Conservation (phyloP, 2,329 filamentous ascomycete species). For the Paecilomyces variotii region DNA sequence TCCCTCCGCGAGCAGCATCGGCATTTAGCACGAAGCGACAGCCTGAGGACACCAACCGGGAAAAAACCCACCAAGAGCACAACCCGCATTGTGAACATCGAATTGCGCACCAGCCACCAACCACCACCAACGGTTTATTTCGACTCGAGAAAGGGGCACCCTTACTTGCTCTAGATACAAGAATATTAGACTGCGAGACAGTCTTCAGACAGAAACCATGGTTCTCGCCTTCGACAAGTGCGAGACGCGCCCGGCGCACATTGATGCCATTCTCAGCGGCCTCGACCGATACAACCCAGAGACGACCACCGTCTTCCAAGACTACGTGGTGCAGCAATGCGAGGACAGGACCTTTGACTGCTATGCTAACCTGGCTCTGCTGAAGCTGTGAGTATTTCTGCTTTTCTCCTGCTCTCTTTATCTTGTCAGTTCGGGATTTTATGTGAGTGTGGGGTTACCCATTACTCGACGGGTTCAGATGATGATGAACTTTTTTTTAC, state of each 20-base stretch:
- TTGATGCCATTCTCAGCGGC: constrained; percentile 89
- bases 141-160: constrained; percentile 5
- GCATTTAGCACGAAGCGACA: not conserved
- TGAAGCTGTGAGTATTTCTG: constrained; percentile 72
- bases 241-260: constrained; percentile 83
- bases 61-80: constrained; percentile 19
- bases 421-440: constrained; percentile 6
- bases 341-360: constrained; percentile 89
- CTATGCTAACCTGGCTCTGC: constrained; percentile 89
- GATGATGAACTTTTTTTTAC: constrained; percentile 60
- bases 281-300: constrained; percentile 98
- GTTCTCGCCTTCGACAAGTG: constrained; percentile 67
- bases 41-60: constrained; percentile 1
- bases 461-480: constrained; percentile 29
- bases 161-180: constrained; percentile 1
- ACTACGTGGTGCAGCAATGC: constrained; percentile 90
- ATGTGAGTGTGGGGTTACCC: not conserved
- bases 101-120: constrained; percentile 8
- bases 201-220: constrained; percentile 13
- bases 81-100: constrained; percentile 1
- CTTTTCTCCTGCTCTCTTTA: constrained; percentile 8
- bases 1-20: constrained; percentile 1
- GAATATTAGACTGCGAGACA: not conserved
- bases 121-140: constrained; percentile 3
- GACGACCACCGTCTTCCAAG: constrained; percentile 86